A percentile compares a stretch with the other conserved stretches of the same genome.
phyloP scores from a whole-genome alignment of 495 filamentous ascomycete species.

The Tuber melanosporum region DNA sequence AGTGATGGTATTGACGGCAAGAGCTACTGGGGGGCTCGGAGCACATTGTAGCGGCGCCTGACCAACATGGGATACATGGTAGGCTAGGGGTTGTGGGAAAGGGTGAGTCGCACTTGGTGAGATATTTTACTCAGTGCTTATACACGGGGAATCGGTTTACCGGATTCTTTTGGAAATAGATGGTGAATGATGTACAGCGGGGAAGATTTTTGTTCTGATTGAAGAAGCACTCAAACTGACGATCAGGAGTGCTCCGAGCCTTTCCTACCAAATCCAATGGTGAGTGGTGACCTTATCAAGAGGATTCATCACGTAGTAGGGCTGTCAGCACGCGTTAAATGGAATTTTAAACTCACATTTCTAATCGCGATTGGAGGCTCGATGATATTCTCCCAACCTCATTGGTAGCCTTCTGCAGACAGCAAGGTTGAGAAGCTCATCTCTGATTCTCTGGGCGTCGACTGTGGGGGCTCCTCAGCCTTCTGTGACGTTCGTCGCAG shows the following conservation, averaged over 20 bases:
- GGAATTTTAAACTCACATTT: neutral
- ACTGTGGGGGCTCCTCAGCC: neutral
- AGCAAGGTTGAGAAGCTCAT: neutral
- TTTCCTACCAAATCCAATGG: neutral
- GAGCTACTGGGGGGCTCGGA: neutral
- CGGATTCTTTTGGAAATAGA: neutral
- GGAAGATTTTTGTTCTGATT: neutral
- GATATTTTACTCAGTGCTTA: neutral
- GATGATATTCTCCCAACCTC: neutral
- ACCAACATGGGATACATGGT: neutral
- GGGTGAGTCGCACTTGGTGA: neutral
- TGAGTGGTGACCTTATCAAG: neutral
- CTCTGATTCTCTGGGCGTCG: neutral
- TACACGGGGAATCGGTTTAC: neutral
- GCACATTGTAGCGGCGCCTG: neutral
- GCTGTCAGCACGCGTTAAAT: neutral
- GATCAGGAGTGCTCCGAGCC: neutral
- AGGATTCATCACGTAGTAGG: neutral
- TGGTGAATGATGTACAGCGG: neutral
- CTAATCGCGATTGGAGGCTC: neutral
- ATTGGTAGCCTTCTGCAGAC: neutral
- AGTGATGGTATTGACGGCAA: neutral
- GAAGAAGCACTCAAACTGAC: neutral
- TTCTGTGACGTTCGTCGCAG: neutral
- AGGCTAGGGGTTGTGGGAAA: neutral